Evolutionary conservation across 345 rosid species (phyloP).

Genomic region (Gossypium herbaceum): DNA sequence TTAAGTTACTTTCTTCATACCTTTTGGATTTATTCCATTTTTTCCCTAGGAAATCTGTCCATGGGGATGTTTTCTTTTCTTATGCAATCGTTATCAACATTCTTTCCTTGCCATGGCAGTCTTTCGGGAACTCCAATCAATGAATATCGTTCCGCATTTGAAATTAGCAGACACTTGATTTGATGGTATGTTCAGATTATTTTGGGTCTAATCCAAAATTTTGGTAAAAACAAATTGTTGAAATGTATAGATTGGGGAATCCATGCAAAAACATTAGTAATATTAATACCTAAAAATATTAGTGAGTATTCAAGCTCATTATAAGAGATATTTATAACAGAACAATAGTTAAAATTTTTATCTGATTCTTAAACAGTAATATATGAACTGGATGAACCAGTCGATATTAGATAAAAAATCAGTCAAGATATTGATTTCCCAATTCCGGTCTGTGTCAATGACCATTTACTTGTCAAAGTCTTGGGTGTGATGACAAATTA

Average conservation of each 20-base stretch:
- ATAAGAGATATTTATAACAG: no score
- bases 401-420: no score
- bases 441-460: neutral
- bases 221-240: neutral
- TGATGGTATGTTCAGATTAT: neutral
- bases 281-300: no score
- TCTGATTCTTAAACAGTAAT: no score
- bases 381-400: no score
- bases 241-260: no score
- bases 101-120: neutral
- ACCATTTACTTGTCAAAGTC: neutral
- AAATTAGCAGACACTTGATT: constrained; percentile 46
- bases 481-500: neutral
- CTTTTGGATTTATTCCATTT: neutral
- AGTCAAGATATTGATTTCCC: no score
- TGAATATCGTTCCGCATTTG: constrained; percentile 73
- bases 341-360: no score
- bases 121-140: constrained; percentile 72
- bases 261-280: no score
- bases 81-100: neutral
- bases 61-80: no score
- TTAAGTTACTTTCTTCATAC: no score
- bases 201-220: neutral
- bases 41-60: neutral
- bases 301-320: no score